phyloP scores from a whole-genome alignment of 306 rosid genomes.

The Aeschynomene evenia region DNA sequence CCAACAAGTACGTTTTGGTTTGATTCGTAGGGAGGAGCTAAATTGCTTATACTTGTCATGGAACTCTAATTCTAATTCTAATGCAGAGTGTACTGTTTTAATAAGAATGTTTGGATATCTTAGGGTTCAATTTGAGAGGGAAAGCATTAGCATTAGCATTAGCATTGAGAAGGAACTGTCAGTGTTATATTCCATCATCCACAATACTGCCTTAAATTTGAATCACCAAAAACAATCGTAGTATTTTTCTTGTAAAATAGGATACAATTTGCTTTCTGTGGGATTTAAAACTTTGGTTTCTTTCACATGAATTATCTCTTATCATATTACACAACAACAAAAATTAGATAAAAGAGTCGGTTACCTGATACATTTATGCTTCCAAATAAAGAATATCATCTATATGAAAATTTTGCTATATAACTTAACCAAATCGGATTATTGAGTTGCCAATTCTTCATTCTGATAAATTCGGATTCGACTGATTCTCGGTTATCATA shows the following conservation, averaged over 20 bases:
- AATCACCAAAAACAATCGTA: no score
- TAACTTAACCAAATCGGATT: constrained; percentile 60
- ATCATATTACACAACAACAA: constrained; percentile 31
- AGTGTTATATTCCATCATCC: no score
- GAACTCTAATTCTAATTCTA: no score
- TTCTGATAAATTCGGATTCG: constrained; percentile 39
- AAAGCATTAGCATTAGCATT: no score
- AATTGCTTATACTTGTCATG: no score
- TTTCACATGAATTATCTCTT: constrained; percentile 25
- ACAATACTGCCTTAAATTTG: no score
- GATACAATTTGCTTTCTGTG: constrained; percentile 10
- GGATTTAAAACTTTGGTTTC: constrained; percentile 22
- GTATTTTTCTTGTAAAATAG: constrained; percentile 5
- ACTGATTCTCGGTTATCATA: constrained; percentile 32
- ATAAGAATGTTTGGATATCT: no score
- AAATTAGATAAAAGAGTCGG: constrained; percentile 3
- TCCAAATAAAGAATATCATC: constrained; percentile 62
- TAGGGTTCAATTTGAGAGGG: no score
- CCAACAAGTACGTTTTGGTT: no score
- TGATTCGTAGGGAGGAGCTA: no score
- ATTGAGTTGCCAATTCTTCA: constrained; percentile 55
- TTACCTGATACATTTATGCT: constrained; percentile 44
- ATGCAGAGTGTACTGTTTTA: no score
- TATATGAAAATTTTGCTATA: constrained; percentile 49
- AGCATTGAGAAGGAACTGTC: no score